These are phyloP conservation scores for Russula dissimulans DNA, from an alignment of 768 basidiomycete genomes.

Conservation along the genomic window DNA sequence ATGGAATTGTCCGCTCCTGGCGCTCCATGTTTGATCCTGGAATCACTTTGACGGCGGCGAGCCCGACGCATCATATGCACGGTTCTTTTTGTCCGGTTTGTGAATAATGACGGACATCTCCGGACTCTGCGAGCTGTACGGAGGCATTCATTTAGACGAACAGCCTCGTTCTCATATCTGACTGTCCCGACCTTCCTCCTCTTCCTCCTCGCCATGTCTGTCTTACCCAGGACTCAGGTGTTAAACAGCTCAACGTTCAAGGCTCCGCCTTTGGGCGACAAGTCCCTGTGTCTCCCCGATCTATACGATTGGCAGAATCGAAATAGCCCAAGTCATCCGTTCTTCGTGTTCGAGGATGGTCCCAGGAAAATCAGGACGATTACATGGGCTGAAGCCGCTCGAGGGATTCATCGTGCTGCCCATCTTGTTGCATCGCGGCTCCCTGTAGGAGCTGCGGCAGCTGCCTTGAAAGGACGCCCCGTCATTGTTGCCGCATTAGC, in stretches of 20 bases:
- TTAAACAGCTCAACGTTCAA: slow-evolving; percentile 18
- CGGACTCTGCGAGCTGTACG: background rate
- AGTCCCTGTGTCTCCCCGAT: slow-evolving; percentile 20
- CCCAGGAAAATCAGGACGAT: slow-evolving; percentile 15
- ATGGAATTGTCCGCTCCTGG: background rate
- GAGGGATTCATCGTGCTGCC: slow-evolving; percentile 20
- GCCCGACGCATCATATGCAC: background rate
- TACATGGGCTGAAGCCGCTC: slow-evolving; percentile 16
- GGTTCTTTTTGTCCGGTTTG: background rate
- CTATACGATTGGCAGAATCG: slow-evolving; percentile 24
- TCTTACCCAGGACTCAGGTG: slow-evolving; percentile 19
- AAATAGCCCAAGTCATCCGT: slow-evolving; percentile 21
- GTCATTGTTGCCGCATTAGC: slow-evolving; percentile 19
- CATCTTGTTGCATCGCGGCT: slow-evolving; percentile 5
- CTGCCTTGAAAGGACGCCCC: slow-evolving; percentile 13
- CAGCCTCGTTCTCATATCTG: background rate
- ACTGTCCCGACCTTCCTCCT: background rate
- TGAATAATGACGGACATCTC: background rate
- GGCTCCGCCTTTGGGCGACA: slow-evolving; percentile 21
- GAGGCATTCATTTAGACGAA: background rate
- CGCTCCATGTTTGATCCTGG: background rate
- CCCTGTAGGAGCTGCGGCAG: background rate
- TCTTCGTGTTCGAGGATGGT: slow-evolving; percentile 18
- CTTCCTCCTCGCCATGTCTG: slow-evolving; percentile 4
- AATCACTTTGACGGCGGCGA: no score